Conservation (phyloP, 352 stramenopile species). For the Thraustochytrium sp. region DNA sequence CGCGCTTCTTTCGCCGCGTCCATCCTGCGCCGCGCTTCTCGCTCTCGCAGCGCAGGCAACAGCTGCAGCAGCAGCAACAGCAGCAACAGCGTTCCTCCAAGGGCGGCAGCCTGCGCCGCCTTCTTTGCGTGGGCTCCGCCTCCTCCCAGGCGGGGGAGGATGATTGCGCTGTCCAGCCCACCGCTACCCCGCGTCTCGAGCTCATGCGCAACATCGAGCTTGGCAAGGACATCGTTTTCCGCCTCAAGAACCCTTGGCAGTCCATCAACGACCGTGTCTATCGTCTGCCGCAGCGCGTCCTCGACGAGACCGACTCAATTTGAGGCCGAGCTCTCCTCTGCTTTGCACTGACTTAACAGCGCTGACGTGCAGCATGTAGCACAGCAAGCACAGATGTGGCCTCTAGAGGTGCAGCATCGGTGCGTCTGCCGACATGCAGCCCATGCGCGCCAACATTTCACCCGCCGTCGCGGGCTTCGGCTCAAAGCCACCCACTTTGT, state of each 20-base stretch:
- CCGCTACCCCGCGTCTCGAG: background rate
- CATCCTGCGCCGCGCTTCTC: background rate
- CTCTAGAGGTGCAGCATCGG: too few relatives aligned
- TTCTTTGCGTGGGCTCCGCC: background rate
- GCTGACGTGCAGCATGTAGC: too few relatives aligned
- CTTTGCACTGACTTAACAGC: too few relatives aligned
- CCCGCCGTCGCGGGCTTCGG: too few relatives aligned
- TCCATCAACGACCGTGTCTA: background rate
- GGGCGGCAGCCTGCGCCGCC: too few relatives aligned
- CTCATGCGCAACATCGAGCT: background rate
- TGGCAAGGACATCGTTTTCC: background rate
- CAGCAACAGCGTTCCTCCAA: too few relatives aligned
- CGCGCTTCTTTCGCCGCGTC: background rate
- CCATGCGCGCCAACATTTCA: too few relatives aligned
- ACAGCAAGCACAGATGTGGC: too few relatives aligned
- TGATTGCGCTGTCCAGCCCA: background rate
- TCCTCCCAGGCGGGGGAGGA: background rate
- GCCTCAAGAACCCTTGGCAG: conserved; percentile 15
- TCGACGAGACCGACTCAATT: background rate
- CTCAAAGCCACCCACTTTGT: too few relatives aligned
- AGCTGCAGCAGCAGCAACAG: too few relatives aligned
- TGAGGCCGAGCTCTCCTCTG: too few relatives aligned
- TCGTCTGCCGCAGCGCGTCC: background rate
- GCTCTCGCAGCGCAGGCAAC: background rate
- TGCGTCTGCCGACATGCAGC: too few relatives aligned